phyloP scores from a whole-genome alignment of 495 filamentous ascomycete genomes.

The Ramalina peruviana region DNA sequence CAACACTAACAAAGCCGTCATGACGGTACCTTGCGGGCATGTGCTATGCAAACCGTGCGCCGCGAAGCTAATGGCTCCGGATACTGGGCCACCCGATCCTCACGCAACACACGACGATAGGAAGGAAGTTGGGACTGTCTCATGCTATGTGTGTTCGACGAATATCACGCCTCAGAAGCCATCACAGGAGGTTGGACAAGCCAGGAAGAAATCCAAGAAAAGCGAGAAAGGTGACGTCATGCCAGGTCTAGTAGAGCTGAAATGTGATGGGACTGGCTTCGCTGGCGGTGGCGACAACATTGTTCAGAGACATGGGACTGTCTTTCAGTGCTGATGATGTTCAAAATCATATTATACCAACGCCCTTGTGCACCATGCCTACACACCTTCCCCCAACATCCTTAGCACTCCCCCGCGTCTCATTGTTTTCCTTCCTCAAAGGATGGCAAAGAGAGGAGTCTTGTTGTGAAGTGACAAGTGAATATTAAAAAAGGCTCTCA shows the following conservation, averaged over 20 bases:
- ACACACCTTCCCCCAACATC: too few relatives aligned
- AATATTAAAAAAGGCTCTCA: too few relatives aligned
- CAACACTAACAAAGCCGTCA: slow-evolving; percentile 72
- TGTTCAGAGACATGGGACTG: slow-evolving; percentile 64
- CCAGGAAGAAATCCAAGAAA: slow-evolving; percentile 30
- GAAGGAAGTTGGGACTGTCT: slow-evolving; percentile 32
- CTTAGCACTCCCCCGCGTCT: too few relatives aligned
- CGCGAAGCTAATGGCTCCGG: slow-evolving; percentile 67
- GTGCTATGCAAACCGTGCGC: slow-evolving; percentile 84
- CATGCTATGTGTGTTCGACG: slow-evolving; percentile 82
- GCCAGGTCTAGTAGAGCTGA: slow-evolving; percentile 72
- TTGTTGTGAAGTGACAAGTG: too few relatives aligned
- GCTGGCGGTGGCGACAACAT: slow-evolving; percentile 71
- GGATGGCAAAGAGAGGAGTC: too few relatives aligned
- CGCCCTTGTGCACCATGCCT: too few relatives aligned
- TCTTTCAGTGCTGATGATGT: slow-evolving; percentile 61
- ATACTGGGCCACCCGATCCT: slow-evolving; percentile 43
- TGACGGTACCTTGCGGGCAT: slow-evolving; percentile 89
- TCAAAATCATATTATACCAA: not conserved
- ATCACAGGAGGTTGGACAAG: slow-evolving; percentile 29
- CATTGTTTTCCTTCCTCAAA: too few relatives aligned
- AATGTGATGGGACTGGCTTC: slow-evolving; percentile 85
- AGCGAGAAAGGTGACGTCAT: slow-evolving; percentile 43
- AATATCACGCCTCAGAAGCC: slow-evolving; percentile 45
- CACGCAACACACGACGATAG: slow-evolving; percentile 40